A percentile compares a stretch with the other conserved stretches of the same genome.
phyloP scores from a whole-genome alignment of 208 protist species.

The Leishmania arabica region DNA sequence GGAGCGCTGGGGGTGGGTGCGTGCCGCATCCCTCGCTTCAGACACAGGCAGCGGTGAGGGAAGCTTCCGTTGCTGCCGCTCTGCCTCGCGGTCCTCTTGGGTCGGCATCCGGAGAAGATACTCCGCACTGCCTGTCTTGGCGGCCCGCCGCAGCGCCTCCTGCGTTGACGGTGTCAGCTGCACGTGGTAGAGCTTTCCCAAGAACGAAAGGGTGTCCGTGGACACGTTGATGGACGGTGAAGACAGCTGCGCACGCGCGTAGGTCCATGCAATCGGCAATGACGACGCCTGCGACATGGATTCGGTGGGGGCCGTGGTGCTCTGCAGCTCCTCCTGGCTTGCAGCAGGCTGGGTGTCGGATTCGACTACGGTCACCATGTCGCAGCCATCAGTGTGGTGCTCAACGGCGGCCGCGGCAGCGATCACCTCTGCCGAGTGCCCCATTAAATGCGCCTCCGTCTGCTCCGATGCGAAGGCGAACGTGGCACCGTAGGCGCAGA shows the following conservation, averaged over 20 bases:
- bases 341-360: neutral
- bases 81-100: slow-evolving; percentile 10
- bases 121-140: slow-evolving; percentile 22
- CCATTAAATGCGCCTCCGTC: slow-evolving; percentile 15
- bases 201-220: slow-evolving; percentile 10
- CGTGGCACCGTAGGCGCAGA: slow-evolving; percentile 41
- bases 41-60: neutral
- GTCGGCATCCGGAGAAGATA: slow-evolving; percentile 20
- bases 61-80: slow-evolving; percentile 10
- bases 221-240: slow-evolving; percentile 8
- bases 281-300: neutral
- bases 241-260: slow-evolving; percentile 1
- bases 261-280: neutral
- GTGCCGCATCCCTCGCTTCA: neutral
- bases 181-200: slow-evolving; percentile 14
- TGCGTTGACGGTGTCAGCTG: slow-evolving; percentile 18
- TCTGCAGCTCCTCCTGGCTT: neutral
- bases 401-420: slow-evolving; percentile 7
- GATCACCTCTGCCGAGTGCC: slow-evolving; percentile 16
- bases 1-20: neutral
- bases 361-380: neutral
- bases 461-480: slow-evolving; percentile 38
- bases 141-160: slow-evolving; percentile 16
- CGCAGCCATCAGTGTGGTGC: neutral
- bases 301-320: neutral